A percentile compares a stretch with the other conserved stretches of the same genome.
Conservation (phyloP, 257 asterid genomes). For the Solanum medicagineum region DNA sequence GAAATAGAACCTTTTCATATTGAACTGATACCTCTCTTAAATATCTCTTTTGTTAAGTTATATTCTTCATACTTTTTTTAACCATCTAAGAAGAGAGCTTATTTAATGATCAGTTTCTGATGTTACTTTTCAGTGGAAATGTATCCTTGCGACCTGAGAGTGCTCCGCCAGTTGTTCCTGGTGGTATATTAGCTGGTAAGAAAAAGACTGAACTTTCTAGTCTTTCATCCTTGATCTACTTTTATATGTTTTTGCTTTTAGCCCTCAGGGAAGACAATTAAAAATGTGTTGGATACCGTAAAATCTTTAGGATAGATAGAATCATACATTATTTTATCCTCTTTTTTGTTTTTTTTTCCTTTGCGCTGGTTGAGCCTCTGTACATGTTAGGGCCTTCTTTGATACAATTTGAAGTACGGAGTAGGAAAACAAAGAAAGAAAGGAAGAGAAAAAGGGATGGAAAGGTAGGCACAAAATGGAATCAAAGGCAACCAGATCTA, state of each 20-base stretch:
- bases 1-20: neutral
- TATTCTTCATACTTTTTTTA: neutral
- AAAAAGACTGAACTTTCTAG: neutral
- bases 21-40: neutral
- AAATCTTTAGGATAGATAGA: neutral
- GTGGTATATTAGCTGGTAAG: slow-evolving; percentile 98
- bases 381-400: neutral
- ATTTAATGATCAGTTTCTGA: neutral
- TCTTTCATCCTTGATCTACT: neutral
- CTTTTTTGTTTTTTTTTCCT: neutral
- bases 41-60: neutral
- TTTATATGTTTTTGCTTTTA: neutral
- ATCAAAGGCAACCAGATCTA: no score
- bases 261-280: neutral
- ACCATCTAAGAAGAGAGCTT: neutral
- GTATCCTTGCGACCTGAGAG: slow-evolving; percentile 48
- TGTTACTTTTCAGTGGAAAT: slow-evolving; percentile 58
- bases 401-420: no score
- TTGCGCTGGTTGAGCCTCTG: neutral
- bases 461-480: no score
- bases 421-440: neutral
- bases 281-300: neutral
- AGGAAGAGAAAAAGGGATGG: no score
- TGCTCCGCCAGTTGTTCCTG: slow-evolving; percentile 45
- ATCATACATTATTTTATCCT: neutral